These are phyloP conservation scores for Nannizziopsis arthrosporioides DNA, from an alignment of 2,329 filamentous ascomycete genomes.

Conservation along the genomic window DNA sequence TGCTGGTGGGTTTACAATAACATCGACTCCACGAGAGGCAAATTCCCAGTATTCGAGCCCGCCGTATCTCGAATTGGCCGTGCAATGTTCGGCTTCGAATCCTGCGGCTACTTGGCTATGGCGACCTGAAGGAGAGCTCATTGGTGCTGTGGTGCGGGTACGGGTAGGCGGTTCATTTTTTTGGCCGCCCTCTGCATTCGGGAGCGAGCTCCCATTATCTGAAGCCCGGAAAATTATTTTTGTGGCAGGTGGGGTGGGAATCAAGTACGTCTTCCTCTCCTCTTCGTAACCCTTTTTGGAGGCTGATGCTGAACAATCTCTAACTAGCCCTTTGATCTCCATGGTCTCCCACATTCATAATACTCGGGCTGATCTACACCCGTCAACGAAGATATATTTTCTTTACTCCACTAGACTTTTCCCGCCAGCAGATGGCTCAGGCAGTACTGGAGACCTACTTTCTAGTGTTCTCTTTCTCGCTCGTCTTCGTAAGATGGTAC, in stretches of 20 bases:
- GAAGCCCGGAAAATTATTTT: conserved; percentile 54
- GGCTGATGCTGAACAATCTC: not conserved
- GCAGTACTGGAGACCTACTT: conserved; percentile 8
- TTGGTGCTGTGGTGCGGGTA: conserved; percentile 50
- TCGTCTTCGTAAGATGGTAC: conserved; percentile 32
- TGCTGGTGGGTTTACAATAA: conserved; percentile 80
- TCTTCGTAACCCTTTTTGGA: not conserved
- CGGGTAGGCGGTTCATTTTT: conserved; percentile 71
- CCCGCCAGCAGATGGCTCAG: not conserved
- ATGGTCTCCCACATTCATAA: conserved; percentile 54
- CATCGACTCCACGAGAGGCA: conserved; percentile 55
- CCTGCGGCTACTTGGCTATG: conserved; percentile 68
- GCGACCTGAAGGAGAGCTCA: conserved; percentile 44
- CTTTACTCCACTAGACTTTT: conserved; percentile 49
- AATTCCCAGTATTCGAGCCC: conserved; percentile 18
- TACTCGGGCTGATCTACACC: conserved; percentile 21
- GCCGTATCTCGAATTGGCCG: conserved; percentile 62
- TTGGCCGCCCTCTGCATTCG: conserved; percentile 49
- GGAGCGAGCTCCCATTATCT: conserved; percentile 30
- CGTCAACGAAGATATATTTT: conserved; percentile 42
- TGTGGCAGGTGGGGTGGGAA: conserved; percentile 68
- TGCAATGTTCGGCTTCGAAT: conserved; percentile 59
- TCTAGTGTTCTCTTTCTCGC: conserved; percentile 38
- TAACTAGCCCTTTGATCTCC: conserved; percentile 54
- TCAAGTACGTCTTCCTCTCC: conserved; percentile 47